Conservation (phyloP, 768 basidiomycete species). For the Podaxis sp. region DNA sequence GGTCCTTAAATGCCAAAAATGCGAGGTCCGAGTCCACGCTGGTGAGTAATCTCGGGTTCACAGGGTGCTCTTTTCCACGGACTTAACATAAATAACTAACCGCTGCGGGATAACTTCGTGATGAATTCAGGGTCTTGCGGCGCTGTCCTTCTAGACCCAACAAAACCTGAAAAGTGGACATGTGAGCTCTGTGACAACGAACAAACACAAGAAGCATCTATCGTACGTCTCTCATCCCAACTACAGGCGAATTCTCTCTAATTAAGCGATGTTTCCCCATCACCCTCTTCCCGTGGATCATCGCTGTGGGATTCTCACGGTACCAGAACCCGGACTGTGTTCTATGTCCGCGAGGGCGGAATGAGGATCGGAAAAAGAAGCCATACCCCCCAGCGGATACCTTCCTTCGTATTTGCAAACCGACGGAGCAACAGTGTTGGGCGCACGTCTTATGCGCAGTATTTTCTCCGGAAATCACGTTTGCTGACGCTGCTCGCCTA, state of each 20-base stretch:
- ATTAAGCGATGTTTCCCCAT: neutral
- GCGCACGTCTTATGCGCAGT: constrained; percentile 88
- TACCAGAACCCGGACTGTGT: constrained; percentile 79
- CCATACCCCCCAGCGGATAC: constrained; percentile 53
- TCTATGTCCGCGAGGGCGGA: constrained; percentile 67
- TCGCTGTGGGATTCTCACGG: neutral
- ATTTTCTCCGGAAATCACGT: constrained; percentile 83
- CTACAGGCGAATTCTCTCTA: neutral
- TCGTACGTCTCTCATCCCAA: constrained; percentile 48
- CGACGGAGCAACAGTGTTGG: constrained; percentile 93
- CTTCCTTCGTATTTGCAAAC: constrained; percentile 78
- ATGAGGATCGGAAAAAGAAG: constrained; percentile 48
- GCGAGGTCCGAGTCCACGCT: constrained; percentile 77
- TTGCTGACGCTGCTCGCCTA: constrained; percentile 71
- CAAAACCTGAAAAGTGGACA: constrained; percentile 70
- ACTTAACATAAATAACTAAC: constrained; percentile 9
- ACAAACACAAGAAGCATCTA: constrained; percentile 75
- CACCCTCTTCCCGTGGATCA: neutral
- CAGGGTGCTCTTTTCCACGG: neutral
- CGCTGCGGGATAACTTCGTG: neutral
- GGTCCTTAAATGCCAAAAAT: constrained; percentile 81
- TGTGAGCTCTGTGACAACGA: constrained; percentile 90
- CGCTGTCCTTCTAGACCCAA: constrained; percentile 67
- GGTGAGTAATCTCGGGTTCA: constrained; percentile 44
- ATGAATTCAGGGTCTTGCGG: constrained; percentile 45